phyloP scores from a whole-genome alignment of 2,329 filamentous ascomycete species.

The Talaromyces pinophilus region DNA sequence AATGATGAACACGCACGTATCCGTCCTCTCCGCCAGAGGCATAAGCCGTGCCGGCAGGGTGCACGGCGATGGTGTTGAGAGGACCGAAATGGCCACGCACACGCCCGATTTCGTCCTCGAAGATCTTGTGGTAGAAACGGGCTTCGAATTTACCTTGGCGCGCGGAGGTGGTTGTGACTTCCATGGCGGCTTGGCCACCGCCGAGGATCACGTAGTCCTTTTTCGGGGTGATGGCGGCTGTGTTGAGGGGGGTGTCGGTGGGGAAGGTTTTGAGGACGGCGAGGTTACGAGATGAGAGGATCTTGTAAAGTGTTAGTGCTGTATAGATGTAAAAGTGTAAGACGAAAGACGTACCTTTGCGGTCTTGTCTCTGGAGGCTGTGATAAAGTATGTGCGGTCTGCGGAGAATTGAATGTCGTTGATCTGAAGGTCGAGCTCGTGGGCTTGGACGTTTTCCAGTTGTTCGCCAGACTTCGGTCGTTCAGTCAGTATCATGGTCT shows the following conservation, averaged over 20 bases:
- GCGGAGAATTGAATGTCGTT: slow-evolving; percentile 93
- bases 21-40: slow-evolving; percentile 96
- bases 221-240: slow-evolving; percentile 86
- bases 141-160: slow-evolving; percentile 99
- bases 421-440: slow-evolving; percentile 80
- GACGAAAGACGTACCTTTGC: slow-evolving; percentile 65
- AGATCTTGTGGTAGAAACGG: slow-evolving; percentile 99
- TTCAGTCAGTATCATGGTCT: slow-evolving; percentile 25
- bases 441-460: slow-evolving; percentile 75
- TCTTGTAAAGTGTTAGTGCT: slow-evolving; percentile 46
- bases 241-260: slow-evolving; percentile 94
- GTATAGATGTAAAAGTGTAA: background rate
- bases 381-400: slow-evolving; percentile 98
- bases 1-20: slow-evolving; percentile 97
- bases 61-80: slow-evolving; percentile 91
- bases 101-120: slow-evolving; percentile 97
- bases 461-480: slow-evolving; percentile 69
- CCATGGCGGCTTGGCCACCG: slow-evolving; percentile 97
- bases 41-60: slow-evolving; percentile 89
- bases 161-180: slow-evolving; percentile 90
- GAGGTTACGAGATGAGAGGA: slow-evolving; percentile 82
- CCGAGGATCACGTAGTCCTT: slow-evolving; percentile 98
- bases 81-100: slow-evolving; percentile 97
- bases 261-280: slow-evolving; percentile 89
- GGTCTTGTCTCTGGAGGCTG: slow-evolving; percentile 95